Percentiles rank a stretch among this genome's conserved stretches.
These are phyloP conservation scores for Vanrija sp. DNA, from an alignment of 1,284 basidiomycete genomes.

Conservation along the genomic window DNA sequence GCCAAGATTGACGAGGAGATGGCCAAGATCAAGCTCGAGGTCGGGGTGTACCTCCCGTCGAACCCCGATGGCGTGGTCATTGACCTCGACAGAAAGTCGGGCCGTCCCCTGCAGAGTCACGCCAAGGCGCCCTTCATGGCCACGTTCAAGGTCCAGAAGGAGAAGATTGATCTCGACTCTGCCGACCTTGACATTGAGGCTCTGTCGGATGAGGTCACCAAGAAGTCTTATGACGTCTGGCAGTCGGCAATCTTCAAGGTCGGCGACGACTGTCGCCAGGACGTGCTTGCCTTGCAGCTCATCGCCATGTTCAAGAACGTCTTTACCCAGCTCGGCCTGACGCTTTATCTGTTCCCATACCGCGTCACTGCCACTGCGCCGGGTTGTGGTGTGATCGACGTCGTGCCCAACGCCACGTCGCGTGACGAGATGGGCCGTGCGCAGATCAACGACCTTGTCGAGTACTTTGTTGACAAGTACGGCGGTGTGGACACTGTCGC, in stretches of 20 bases:
- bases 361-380: constrained; percentile 95
- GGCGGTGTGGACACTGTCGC: constrained; percentile 81
- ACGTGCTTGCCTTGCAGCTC: constrained; percentile 90
- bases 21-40: constrained; percentile 87
- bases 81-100: constrained; percentile 94
- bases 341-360: constrained; percentile 92
- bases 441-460: constrained; percentile 92
- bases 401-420: constrained; percentile 96
- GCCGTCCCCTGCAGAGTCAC: constrained; percentile 91
- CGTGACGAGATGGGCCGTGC: constrained; percentile 99
- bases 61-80: constrained; percentile 96
- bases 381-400: constrained; percentile 97
- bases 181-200: constrained; percentile 23
- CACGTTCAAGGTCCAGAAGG: constrained; percentile 95
- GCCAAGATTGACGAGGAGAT: constrained; percentile 98
- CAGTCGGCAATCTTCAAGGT: constrained; percentile 99
- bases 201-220: constrained; percentile 39
- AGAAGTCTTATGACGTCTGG: constrained; percentile 82
- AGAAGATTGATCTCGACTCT: constrained; percentile 55
- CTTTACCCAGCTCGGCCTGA: constrained; percentile 79
- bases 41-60: constrained; percentile 94
- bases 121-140: constrained; percentile 99
- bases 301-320: constrained; percentile 99
- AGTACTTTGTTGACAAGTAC: constrained; percentile 94
- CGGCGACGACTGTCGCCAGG: constrained; percentile 97